These are phyloP conservation scores for Gilbertella persicaria DNA, from an alignment of 371 early-diverging fungal species.

Conservation along the genomic window DNA sequence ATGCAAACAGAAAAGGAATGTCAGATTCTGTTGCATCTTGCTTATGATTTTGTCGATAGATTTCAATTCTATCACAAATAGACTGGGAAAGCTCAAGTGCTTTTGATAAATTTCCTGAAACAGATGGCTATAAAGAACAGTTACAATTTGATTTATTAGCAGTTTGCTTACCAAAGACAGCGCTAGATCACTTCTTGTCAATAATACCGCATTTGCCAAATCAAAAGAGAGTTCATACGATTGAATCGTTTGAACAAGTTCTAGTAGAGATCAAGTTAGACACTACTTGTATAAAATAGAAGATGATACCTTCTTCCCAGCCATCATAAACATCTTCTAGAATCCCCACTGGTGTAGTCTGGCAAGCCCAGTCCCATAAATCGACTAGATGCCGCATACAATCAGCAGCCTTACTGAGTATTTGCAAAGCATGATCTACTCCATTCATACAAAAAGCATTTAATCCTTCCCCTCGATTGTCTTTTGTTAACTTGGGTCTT, in stretches of 20 bases:
- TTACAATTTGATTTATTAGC: neutral
- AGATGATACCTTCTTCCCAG: conserved; percentile 45
- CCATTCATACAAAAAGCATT: conserved; percentile 44
- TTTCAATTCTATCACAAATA: conserved; percentile 51
- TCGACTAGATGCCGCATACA: conserved; percentile 43
- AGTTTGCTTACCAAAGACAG: conserved; percentile 44
- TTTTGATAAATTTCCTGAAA: conserved; percentile 47
- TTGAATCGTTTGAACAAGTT: conserved; percentile 35
- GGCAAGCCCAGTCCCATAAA: conserved; percentile 43
- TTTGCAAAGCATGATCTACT: conserved; percentile 42
- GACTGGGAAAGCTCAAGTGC: conserved; percentile 45
- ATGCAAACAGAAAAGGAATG: conserved; percentile 56
- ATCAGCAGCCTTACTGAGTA: conserved; percentile 44
- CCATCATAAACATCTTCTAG: conserved; percentile 23
- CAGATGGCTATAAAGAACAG: conserved; percentile 29
- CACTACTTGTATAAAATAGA: too few relatives aligned
- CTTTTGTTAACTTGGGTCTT: conserved; percentile 9
- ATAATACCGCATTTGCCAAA: conserved; percentile 42
- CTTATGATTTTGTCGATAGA: conserved; percentile 39
- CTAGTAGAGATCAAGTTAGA: conserved; percentile 7
- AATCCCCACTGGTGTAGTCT: conserved; percentile 23
- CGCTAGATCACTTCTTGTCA: conserved; percentile 45
- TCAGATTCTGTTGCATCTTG: conserved; percentile 31
- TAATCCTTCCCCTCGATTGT: conserved; percentile 32
- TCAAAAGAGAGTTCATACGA: conserved; percentile 45